Evolutionary conservation across 768 basidiomycete species (phyloP).

Genomic region (Suillus weaverae): DNA sequence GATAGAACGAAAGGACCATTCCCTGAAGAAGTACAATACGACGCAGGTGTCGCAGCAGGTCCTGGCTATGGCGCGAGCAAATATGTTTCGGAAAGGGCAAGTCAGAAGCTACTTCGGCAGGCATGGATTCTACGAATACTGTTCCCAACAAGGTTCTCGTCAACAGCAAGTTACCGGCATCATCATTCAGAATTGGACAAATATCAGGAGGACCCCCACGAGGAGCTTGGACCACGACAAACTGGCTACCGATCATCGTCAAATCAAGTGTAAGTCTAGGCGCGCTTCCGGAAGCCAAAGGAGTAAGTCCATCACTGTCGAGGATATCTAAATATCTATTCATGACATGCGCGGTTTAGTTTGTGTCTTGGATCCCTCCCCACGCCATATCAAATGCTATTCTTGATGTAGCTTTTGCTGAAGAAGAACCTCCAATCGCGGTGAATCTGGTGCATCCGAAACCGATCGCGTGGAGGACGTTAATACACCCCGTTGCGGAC

Average conservation of each 20-base stretch:
- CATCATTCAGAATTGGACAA: constrained; percentile 47
- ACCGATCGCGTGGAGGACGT: constrained; percentile 17
- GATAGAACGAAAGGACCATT: constrained; percentile 27
- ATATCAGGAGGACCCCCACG: constrained; percentile 38
- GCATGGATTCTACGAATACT: background rate
- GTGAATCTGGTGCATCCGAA: constrained; percentile 28
- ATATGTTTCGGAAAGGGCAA: constrained; percentile 40
- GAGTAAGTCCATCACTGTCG: constrained; percentile 17
- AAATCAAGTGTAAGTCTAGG: constrained; percentile 32
- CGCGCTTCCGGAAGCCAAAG: constrained; percentile 23
- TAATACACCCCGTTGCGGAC: constrained; percentile 19
- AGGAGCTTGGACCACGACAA: constrained; percentile 44
- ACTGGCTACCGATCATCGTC: constrained; percentile 49
- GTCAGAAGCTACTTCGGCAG: constrained; percentile 5
- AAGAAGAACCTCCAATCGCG: constrained; percentile 9
- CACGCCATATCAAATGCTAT: constrained; percentile 19
- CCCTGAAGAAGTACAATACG: constrained; percentile 35
- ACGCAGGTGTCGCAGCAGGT: constrained; percentile 37
- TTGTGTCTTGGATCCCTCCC: constrained; percentile 22
- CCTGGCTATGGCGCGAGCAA: constrained; percentile 50
- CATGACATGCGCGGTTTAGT: constrained; percentile 5
- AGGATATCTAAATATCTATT: background rate
- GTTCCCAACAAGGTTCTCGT: constrained; percentile 33
- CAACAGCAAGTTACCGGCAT: constrained; percentile 36
- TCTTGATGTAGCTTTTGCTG: constrained; percentile 21